Evolutionary conservation across 495 filamentous ascomycete species (phyloP), one percentile per base, ranked within the genome.

Genomic region (Podospora sp.): DNA sequence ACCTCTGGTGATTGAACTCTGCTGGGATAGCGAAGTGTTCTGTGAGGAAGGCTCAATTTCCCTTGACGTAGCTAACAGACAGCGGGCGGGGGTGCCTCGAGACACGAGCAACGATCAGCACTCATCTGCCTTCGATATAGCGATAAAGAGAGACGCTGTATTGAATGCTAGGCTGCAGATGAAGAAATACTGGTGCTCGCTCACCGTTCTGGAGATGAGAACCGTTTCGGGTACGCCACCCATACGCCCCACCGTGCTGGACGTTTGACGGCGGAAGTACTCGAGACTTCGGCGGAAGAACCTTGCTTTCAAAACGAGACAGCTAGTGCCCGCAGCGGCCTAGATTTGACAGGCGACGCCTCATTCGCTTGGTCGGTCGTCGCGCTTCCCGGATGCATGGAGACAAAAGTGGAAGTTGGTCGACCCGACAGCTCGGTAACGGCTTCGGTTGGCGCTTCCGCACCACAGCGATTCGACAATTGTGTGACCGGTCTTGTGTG

Each of bases 401-500:
- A 1, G 60, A 62, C 60, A 6, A 50, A 62, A 62, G 20, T 16
- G 60, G 60, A 46, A 62, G 36, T 33, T 11, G 20, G 20, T 33
- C 8, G 60, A 62, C 60, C 60, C 60, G 60, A 62, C 35, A 62
- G 60, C 25, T 20, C 50, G 60, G 60, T 50, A 62, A 7, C 36
- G 57, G 26, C 26, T 14, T 27, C 24, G 57, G 26, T n/a, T 36
- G 60, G 60, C 60, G 60, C 36, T 62, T 62, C 40, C 60, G n/a
- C 18, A 14, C 29, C 33, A 62, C 6, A 33, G 22, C 35, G 35
- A 62, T 62, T 62, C 60, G 60, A 62, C 60, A 18, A n/a, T 22
- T n/a, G 35, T 62, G 20, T 50, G 60, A 27, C 56, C 8, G 16
- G 22, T 5, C 25, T n/a, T 26, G 56, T 25, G 33, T 52, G 49